phyloP scores from a whole-genome alignment of 352 stramenopile species.

The Lagenidium giganteum region DNA sequence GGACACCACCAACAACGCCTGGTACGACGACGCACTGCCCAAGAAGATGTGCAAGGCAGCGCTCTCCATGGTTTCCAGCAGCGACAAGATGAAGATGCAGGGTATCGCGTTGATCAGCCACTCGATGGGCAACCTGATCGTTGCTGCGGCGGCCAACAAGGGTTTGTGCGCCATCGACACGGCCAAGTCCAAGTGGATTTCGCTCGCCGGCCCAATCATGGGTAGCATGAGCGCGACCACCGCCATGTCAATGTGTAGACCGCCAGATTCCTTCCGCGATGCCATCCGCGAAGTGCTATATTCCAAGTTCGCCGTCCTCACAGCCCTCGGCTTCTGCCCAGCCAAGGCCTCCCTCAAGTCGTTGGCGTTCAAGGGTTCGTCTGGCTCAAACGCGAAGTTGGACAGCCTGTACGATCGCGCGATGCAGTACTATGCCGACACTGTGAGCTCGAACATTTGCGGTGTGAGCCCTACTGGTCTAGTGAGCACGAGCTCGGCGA shows the following conservation, averaged over 20 bases:
- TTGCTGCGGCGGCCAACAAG: conserved; percentile 18
- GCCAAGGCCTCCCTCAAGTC: conserved; percentile 3
- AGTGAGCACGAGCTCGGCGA: conserved; percentile 9
- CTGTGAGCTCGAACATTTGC: conserved; percentile 25
- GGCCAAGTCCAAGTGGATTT: conserved; percentile 15
- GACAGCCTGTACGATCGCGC: conserved; percentile 19
- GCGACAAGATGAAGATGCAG: conserved; percentile 9
- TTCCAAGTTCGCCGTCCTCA: conserved; percentile 9
- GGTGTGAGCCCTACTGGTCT: conserved; percentile 28
- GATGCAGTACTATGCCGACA: conserved; percentile 3
- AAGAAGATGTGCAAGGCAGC: conserved; percentile 25
- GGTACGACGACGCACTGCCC: conserved; percentile 20
- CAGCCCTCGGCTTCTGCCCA: neutral
- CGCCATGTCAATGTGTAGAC: conserved; percentile 2
- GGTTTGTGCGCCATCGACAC: conserved; percentile 13
- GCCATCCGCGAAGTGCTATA: conserved; percentile 10
- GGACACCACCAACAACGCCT: conserved; percentile 22
- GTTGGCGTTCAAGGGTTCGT: conserved; percentile 1
- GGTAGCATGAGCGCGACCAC: conserved; percentile 15
- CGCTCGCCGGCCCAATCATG: conserved; percentile 15
- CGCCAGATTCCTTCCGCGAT: no score
- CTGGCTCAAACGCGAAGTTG: conserved; percentile 8
- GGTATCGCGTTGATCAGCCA: conserved; percentile 28
- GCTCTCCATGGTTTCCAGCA: conserved; percentile 9
- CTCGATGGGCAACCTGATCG: conserved; percentile 36